Base-by-base conservation (phyloP, 495 filamentous ascomycete species). In the Cudoniella acicularis region DNA sequence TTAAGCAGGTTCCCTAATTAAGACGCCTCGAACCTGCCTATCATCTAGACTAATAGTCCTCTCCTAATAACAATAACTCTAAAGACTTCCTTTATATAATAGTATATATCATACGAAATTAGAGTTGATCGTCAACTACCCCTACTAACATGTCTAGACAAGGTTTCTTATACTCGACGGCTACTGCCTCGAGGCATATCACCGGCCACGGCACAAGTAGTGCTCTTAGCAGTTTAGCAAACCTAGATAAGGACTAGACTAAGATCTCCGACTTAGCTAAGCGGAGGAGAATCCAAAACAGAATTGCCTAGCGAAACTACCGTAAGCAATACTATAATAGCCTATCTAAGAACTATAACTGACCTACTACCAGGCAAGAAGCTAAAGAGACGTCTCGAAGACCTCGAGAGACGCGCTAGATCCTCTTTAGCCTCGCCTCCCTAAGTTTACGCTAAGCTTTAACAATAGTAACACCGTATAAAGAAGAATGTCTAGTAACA, bases 231-330 rank as follows among this genome's bases (percentile, higher is more conserved):
- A 88, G 88, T 63, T 94, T 89, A 60, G 95, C 94, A 65, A 94
- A 97, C 73, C 92, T 94, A 55, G 92, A 96, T 64, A 93, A 98
- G 75, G 93, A 98, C 77, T 98, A 93, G 93, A 98, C 93, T 69
- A 94, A 98, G 83, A 96, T 98, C 74, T 96, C 94, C 46, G 93
- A 98, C 70, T 82, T 97, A 42, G 93, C 93, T 54, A 93, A 97
- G 76, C 84, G 93, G 63, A 80, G 93, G 69, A 81, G 93, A 67
- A 97, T 98, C 76, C 93, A 98, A 76, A 98, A 98, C 75, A 84
- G 93, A 51, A 98, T 98, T 75, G 93, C 93, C 43, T 93, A 98
- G 76, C 87, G 93, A 58, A 98, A 98, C 77, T 98, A 98, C 77
- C 93, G 93, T 96, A 81, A 72, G 92, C 89, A 20, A 43, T 18